Percentiles rank a stretch among this genome's conserved stretches.
phyloP scores from a whole-genome alignment of 2,329 filamentous ascomycete species.

The Colletotrichum sp. region DNA sequence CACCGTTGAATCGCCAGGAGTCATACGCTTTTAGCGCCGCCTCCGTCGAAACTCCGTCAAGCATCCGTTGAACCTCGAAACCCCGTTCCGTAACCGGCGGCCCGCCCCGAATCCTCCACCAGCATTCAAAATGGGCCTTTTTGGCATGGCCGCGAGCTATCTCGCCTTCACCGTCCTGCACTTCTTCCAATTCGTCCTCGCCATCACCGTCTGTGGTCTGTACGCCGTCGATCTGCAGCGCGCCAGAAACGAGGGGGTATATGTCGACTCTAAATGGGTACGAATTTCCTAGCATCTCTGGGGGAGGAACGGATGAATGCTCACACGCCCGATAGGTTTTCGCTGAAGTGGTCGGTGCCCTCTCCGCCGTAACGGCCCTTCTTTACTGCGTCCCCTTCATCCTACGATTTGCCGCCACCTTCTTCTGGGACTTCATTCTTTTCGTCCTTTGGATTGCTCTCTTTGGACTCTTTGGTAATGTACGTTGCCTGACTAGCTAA shows the following conservation, averaged over 20 bases:
- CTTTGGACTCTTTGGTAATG: slow-evolving; percentile 82
- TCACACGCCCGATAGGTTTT: slow-evolving; percentile 57
- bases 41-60: neutral
- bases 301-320: neutral
- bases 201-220: slow-evolving; percentile 77
- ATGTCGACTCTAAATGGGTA: slow-evolving; percentile 74
- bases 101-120: neutral
- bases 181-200: slow-evolving; percentile 77
- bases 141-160: slow-evolving; percentile 51
- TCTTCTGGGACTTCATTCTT: slow-evolving; percentile 73
- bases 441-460: slow-evolving; percentile 81
- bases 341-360: slow-evolving; percentile 71
- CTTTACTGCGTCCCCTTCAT: slow-evolving; percentile 71
- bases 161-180: slow-evolving; percentile 68
- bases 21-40: neutral
- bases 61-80: neutral
- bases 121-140: slow-evolving; percentile 45
- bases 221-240: slow-evolving; percentile 73
- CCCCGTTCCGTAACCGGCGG: neutral
- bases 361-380: slow-evolving; percentile 68
- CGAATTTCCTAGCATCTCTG: slow-evolving; percentile 23
- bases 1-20: neutral
- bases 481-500: slow-evolving; percentile 26
- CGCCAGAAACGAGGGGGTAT: slow-evolving; percentile 52
- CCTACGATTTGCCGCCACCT: slow-evolving; percentile 56